Evolutionary conservation across 192 early-diverging fungal genomes (phyloP).

Genomic region (Radiomyces spectabilis): DNA sequence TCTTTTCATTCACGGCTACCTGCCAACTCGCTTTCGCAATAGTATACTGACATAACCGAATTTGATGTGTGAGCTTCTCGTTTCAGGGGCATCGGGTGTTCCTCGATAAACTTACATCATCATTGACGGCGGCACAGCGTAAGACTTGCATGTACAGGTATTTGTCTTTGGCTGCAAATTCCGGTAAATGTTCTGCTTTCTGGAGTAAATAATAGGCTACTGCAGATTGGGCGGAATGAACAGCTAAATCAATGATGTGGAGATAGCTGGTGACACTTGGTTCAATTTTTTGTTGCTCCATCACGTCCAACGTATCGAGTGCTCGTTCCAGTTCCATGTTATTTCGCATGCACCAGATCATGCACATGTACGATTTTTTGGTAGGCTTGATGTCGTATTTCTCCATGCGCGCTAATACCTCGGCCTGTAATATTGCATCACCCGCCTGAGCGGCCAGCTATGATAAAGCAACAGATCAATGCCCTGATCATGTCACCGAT

Average conservation of each 20-base stretch:
- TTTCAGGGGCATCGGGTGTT: too few species aligned
- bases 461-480: neutral
- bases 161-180: conserved; percentile 10
- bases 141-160: conserved; percentile 27
- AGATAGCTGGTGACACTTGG: conserved; percentile 21
- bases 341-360: conserved; percentile 30
- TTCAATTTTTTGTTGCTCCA: conserved; percentile 24
- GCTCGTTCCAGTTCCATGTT: conserved; percentile 40
- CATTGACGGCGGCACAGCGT: conserved; percentile 26
- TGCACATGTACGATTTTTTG: conserved; percentile 20
- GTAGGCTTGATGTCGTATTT: neutral
- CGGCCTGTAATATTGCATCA: conserved; percentile 6
- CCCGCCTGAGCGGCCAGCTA: conserved; percentile 1
- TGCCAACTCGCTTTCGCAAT: conserved; percentile 36
- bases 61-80: too few species aligned
- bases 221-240: conserved; percentile 18
- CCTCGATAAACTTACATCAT: conserved; percentile 26
- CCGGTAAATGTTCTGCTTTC: conserved; percentile 24
- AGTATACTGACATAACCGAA: conserved; percentile 21
- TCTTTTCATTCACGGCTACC: conserved; percentile 22
- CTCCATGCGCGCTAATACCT: conserved; percentile 5
- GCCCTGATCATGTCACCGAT: neutral
- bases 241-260: conserved; percentile 24
- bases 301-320: conserved; percentile 34
- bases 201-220: conserved; percentile 31